Evolutionary conservation across 441 rosid species (phyloP).

Genomic region (Hypseocharis bilobata): DNA sequence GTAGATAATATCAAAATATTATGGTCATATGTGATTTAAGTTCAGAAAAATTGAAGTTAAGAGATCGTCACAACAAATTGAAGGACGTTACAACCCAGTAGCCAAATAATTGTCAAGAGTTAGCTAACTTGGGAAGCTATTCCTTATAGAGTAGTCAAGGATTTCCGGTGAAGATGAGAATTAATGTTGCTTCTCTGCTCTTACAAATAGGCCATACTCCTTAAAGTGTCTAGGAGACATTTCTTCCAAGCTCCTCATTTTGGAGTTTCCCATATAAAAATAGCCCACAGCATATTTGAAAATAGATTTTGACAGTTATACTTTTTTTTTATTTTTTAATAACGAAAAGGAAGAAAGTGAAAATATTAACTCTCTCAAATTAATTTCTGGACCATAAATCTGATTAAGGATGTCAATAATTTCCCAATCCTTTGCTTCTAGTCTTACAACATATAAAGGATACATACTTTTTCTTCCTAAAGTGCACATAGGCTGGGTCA

Average conservation of each 20-base stretch:
- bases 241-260: background rate
- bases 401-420: background rate
- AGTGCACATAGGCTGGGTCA: background rate
- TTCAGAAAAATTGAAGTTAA: background rate
- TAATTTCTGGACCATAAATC: background rate
- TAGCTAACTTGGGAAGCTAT: background rate
- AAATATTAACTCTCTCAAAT: background rate
- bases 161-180: background rate
- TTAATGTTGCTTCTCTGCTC: background rate
- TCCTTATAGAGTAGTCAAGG: background rate
- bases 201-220: background rate
- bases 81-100: background rate
- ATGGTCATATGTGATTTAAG: background rate
- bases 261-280: too few relatives aligned
- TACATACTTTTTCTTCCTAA: background rate
- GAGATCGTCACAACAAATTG: background rate
- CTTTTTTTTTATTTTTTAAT: too few relatives aligned
- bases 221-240: background rate
- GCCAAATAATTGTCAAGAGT: background rate
- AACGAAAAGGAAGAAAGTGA: too few relatives aligned
- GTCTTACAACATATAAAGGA: background rate
- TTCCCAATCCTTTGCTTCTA: background rate
- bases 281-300: background rate
- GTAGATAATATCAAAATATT: slow-evolving; percentile 1
- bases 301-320: background rate